Percentiles rank a stretch among this genome's conserved stretches.
Evolutionary conservation across 2,329 filamentous ascomycete genomes (phyloP).

Genomic region (Fusarium neocosmosporiellum): DNA sequence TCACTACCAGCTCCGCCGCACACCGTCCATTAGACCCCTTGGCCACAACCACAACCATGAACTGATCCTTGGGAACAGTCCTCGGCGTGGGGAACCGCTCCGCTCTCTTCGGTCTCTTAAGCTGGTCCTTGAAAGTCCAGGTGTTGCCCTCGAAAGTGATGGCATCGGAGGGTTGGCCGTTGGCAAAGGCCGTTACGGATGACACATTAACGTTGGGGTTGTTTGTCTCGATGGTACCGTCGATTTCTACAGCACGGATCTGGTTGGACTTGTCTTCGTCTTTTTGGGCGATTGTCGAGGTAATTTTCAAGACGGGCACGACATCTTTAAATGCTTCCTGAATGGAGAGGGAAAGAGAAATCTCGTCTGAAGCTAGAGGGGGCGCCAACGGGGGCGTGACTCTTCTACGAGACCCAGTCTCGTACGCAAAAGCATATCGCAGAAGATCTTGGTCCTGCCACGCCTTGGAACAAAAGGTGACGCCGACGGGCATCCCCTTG

Average conservation of each 20-base stretch:
- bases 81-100: background rate
- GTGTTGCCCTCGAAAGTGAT: background rate
- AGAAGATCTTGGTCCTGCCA: background rate
- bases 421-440: background rate
- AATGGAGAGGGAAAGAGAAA: background rate
- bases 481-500: slow-evolving; percentile 61
- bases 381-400: background rate
- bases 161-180: background rate
- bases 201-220: background rate
- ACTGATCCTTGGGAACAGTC: background rate
- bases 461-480: slow-evolving; percentile 54
- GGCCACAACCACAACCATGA: background rate
- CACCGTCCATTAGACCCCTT: background rate
- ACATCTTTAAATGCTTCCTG: background rate
- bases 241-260: background rate
- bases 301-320: background rate
- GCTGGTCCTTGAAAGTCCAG: background rate
- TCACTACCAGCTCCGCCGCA: background rate
- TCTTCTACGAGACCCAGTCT: background rate
- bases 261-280: background rate
- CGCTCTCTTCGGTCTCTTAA: background rate
- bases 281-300: background rate
- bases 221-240: background rate
- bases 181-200: background rate
- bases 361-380: background rate